Conservation (phyloP, 2,329 filamentous ascomycete species). For the Orbilia javanica region DNA sequence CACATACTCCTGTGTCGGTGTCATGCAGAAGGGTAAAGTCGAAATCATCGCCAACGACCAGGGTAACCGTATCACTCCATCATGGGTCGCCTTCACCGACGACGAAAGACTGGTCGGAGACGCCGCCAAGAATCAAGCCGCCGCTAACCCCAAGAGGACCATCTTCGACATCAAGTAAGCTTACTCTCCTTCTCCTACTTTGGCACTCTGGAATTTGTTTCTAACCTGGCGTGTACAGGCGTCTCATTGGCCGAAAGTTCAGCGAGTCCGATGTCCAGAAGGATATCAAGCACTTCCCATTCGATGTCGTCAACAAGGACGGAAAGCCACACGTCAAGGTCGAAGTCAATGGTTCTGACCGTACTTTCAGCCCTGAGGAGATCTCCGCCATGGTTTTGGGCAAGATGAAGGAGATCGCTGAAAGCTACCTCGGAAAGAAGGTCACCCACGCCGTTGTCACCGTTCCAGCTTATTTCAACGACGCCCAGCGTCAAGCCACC, state of each 20-base stretch:
- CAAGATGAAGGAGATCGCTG: slow-evolving; percentile 87
- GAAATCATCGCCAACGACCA: slow-evolving; percentile 97
- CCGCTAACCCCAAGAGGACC: slow-evolving; percentile 80
- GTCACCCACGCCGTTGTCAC: slow-evolving; percentile 91
- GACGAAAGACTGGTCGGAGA: slow-evolving; percentile 97
- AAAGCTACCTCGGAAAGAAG: slow-evolving; percentile 83
- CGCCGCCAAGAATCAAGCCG: slow-evolving; percentile 95
- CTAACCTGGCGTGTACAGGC: slow-evolving; percentile 70
- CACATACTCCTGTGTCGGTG: slow-evolving; percentile 89
- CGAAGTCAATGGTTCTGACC: slow-evolving; percentile 74
- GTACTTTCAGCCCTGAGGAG: slow-evolving; percentile 84
- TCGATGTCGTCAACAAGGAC: slow-evolving; percentile 89
- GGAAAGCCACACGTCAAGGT: slow-evolving; percentile 89
- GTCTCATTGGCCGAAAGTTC: slow-evolving; percentile 86
- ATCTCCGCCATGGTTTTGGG: slow-evolving; percentile 83
- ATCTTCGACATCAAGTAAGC: slow-evolving; percentile 87
- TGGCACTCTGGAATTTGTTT: slow-evolving; percentile 59
- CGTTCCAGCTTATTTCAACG: slow-evolving; percentile 97
- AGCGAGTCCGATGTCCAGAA: slow-evolving; percentile 86
- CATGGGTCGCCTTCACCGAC: slow-evolving; percentile 95
- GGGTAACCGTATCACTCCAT: slow-evolving; percentile 95
- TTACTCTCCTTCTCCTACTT: background rate
- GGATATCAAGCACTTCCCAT: slow-evolving; percentile 98
- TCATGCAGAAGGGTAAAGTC: slow-evolving; percentile 95
- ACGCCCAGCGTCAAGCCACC: slow-evolving; percentile 95